These are phyloP conservation scores for Xylaria grammica DNA, from an alignment of 495 filamentous ascomycete genomes.

Conservation along the genomic window DNA sequence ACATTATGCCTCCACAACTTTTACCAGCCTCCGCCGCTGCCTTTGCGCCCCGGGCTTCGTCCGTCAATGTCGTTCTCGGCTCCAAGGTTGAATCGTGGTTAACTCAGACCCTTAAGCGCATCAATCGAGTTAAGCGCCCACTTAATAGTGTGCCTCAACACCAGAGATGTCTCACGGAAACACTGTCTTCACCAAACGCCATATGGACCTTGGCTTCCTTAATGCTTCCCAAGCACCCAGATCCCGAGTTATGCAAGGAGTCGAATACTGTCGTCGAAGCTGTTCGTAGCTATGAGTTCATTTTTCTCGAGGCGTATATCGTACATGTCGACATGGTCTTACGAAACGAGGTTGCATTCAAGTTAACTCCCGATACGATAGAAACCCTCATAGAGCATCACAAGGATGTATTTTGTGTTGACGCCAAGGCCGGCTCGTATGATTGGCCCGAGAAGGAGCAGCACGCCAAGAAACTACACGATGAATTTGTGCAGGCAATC, in stretches of 20 bases:
- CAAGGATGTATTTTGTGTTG: constrained; percentile 93
- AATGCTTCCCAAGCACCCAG: constrained; percentile 90
- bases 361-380: constrained; percentile 97
- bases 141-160: constrained; percentile 98
- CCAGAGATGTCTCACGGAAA: constrained; percentile 95
- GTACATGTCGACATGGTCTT: constrained; percentile 99
- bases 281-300: constrained; percentile 90
- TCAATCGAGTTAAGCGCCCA: constrained; percentile 96
- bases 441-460: constrained; percentile 97
- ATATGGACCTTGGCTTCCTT: constrained; percentile 96
- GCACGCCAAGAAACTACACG: constrained; percentile 96
- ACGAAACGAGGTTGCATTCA: constrained; percentile 97
- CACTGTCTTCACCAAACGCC: constrained; percentile 84
- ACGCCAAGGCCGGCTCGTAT: constrained; percentile 87
- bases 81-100: constrained; percentile 97
- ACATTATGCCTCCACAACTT: constrained; percentile 86
- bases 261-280: constrained; percentile 88
- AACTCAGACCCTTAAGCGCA: constrained; percentile 93
- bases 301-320: constrained; percentile 96
- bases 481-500: constrained; percentile 94
- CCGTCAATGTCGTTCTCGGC: constrained; percentile 94
- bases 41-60: constrained; percentile 87
- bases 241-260: constrained; percentile 84
- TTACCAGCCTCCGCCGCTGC: constrained; percentile 94
- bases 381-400: constrained; percentile 94